A percentile compares a stretch with the other conserved stretches of the same genome.
Evolutionary conservation across 108 stramenopile genomes (phyloP).

Genomic region (Cyclotella distinguenda): DNA sequence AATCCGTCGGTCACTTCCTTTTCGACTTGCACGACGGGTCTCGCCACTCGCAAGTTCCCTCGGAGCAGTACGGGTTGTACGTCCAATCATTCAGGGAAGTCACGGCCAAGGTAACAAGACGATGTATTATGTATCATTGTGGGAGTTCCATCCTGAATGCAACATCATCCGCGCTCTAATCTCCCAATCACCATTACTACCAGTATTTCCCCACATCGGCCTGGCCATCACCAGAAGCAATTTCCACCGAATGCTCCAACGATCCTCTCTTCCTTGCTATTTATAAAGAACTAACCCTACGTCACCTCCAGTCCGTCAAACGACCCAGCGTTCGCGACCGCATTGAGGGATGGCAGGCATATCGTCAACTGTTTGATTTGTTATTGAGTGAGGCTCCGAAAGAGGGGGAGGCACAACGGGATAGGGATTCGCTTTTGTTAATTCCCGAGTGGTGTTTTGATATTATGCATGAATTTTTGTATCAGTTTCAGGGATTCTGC

Average conservation of each 20-base stretch:
- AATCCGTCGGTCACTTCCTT: conserved; percentile 56
- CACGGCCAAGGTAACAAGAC: conserved; percentile 53
- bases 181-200: neutral
- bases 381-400: conserved; percentile 63
- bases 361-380: conserved; percentile 81
- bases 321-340: conserved; percentile 82
- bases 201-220: conserved; percentile 79
- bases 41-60: conserved; percentile 70
- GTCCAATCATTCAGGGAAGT: conserved; percentile 63
- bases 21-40: conserved; percentile 92
- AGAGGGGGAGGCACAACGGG: conserved; percentile 27
- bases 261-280: conserved; percentile 83
- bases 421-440: conserved; percentile 63
- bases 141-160: conserved; percentile 6
- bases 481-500: conserved; percentile 98
- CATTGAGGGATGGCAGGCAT: conserved; percentile 89
- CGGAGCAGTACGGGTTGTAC: conserved; percentile 71
- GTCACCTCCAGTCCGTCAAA: conserved; percentile 80
- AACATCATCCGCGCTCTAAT: neutral
- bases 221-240: conserved; percentile 84
- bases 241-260: conserved; percentile 82
- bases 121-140: neutral
- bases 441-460: conserved; percentile 97
- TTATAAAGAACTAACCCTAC: conserved; percentile 83
- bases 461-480: conserved; percentile 98